phyloP scores from a whole-genome alignment of 495 filamentous ascomycete species.

The Aspergillus campestris region DNA sequence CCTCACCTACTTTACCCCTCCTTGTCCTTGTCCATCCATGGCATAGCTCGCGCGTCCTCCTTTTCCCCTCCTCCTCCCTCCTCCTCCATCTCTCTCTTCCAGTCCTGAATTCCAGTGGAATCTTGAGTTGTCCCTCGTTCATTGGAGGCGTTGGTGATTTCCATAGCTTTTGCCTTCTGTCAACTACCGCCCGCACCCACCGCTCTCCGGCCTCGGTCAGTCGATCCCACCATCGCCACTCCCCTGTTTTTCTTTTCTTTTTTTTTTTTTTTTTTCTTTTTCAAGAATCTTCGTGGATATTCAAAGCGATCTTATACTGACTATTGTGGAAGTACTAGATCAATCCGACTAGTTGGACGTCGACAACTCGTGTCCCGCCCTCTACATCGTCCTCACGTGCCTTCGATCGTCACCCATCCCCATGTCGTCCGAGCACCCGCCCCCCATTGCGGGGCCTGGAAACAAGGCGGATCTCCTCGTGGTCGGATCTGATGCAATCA shows the following conservation, averaged over 20 bases:
- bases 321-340: no score
- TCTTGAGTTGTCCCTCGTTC: background rate
- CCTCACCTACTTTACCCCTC: conserved; percentile 5
- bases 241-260: no score
- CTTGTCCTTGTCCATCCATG: conserved; percentile 14
- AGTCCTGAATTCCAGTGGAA: background rate
- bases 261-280: no score
- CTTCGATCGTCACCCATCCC: conserved; percentile 2
- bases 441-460: conserved; percentile 20
- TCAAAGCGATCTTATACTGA: no score
- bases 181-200: no score
- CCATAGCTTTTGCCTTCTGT: no score
- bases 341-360: no score
- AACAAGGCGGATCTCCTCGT: conserved; percentile 29
- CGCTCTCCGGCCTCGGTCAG: no score
- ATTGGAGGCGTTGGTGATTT: no score
- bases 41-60: conserved; percentile 8
- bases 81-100: conserved; percentile 10
- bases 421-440: conserved; percentile 28
- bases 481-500: conserved; percentile 17
- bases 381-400: background rate
- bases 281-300: no score
- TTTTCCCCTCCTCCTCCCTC: conserved; percentile 4
- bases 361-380: no score
- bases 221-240: no score